Percentiles rank a stretch among this genome's conserved stretches.
These are phyloP conservation scores for Triticum aestivum DNA, from an alignment of 176 grass and related monocot genomes.

Conservation along the genomic window DNA sequence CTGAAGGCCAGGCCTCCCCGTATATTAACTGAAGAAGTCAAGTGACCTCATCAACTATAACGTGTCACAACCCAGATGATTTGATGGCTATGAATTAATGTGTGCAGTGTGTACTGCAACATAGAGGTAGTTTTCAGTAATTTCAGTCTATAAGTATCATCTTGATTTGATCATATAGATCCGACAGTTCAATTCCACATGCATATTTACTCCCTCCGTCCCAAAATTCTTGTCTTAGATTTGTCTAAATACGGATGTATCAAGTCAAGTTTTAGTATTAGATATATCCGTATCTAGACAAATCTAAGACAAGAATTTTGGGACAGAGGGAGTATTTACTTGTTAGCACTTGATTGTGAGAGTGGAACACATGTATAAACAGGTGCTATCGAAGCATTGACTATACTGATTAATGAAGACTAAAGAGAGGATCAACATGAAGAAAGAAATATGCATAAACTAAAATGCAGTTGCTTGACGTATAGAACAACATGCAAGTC, in stretches of 20 bases:
- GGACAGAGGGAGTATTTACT: not conserved
- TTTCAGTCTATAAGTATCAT: not conserved
- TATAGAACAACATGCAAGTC: slow-evolving; percentile 26
- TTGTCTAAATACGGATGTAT: too few species aligned
- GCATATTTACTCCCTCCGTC: not conserved
- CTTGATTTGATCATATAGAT: slow-evolving; percentile 18
- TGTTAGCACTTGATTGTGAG: not conserved
- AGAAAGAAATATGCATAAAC: slow-evolving; percentile 27
- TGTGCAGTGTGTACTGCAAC: not conserved
- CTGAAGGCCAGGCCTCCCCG: not conserved
- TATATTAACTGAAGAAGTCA: not conserved
- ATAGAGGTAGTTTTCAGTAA: not conserved
- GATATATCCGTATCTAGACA: too few species aligned
- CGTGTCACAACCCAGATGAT: slow-evolving; percentile 23
- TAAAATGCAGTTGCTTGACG: slow-evolving; percentile 5
- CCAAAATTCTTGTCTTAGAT: too few species aligned
- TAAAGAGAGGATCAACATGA: slow-evolving; percentile 17
- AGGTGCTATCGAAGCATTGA: not conserved
- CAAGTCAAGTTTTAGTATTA: too few species aligned
- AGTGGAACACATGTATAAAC: not conserved
- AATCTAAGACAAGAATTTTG: too few species aligned
- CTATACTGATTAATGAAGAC: slow-evolving; percentile 17
- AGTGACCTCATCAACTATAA: slow-evolving; percentile 10
- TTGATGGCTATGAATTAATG: slow-evolving; percentile 17
- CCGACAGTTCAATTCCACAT: slow-evolving; percentile 15